Conservation (phyloP, 352 stramenopile species). For the Phytophthora megakarya region DNA sequence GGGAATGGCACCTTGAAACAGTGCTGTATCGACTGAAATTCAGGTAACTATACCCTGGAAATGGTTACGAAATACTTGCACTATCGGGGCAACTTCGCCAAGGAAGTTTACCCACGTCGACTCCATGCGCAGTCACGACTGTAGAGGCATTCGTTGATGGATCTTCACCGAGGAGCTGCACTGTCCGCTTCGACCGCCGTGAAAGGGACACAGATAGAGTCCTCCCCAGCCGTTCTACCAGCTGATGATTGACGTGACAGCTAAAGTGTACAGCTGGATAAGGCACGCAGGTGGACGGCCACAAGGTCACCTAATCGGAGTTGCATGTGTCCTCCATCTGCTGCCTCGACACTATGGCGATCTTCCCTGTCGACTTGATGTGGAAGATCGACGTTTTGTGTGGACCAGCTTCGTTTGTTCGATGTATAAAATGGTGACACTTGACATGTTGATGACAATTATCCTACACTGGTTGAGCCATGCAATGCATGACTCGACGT, state of each 20-base stretch:
- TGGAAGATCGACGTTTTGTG: too few relatives aligned
- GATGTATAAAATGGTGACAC: neutral
- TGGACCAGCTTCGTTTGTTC: slow-evolving; percentile 11
- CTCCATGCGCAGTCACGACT: slow-evolving; percentile 25
- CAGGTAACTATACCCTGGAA: slow-evolving; percentile 17
- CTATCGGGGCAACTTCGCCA: neutral
- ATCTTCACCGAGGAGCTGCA: slow-evolving; percentile 12
- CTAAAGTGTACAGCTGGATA: slow-evolving; percentile 14
- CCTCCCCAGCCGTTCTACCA: slow-evolving; percentile 5
- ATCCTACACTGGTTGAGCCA: slow-evolving; percentile 1
- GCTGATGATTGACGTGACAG: slow-evolving; percentile 15
- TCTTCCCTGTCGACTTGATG: too few relatives aligned
- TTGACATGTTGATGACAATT: slow-evolving; percentile 16
- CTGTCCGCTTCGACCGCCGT: slow-evolving; percentile 1
- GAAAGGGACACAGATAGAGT: too few relatives aligned
- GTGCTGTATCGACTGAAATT: slow-evolving; percentile 4
- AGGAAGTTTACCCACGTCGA: slow-evolving; percentile 18
- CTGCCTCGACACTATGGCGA: slow-evolving; percentile 9
- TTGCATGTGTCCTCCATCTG: slow-evolving; percentile 23
- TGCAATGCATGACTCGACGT: neutral
- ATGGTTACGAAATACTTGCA: neutral
- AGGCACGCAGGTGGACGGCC: slow-evolving; percentile 16
- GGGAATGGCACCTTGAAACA: neutral
- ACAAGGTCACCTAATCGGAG: slow-evolving; percentile 18
- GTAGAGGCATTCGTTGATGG: slow-evolving; percentile 18